Conservation (phyloP, 2,329 filamentous ascomycete species). For the Arthrocladium fulminans region DNA sequence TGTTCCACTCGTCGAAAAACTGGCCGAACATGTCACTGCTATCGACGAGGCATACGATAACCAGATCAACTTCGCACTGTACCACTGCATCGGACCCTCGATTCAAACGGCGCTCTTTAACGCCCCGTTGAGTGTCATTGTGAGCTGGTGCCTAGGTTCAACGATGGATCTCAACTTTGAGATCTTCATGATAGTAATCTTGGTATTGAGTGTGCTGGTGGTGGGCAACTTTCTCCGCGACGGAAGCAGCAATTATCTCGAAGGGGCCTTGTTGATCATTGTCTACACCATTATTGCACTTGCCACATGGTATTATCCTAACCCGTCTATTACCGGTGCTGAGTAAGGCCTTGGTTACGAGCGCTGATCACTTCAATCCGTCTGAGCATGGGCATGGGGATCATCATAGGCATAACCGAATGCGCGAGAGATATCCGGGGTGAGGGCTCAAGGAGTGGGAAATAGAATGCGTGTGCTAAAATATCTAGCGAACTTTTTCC, state of each 20-base stretch:
- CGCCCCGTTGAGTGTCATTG: constrained; percentile 70
- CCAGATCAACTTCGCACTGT: constrained; percentile 67
- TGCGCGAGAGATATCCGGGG: neutral
- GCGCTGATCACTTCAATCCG: neutral
- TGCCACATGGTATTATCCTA: constrained; percentile 53
- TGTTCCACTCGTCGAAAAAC: constrained; percentile 13
- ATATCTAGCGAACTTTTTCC: too few relatives aligned
- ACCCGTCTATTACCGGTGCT: constrained; percentile 20
- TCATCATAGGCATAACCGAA: too few relatives aligned
- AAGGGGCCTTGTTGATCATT: constrained; percentile 67
- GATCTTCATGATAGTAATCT: constrained; percentile 71
- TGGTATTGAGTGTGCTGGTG: constrained; percentile 76
- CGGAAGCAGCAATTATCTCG: constrained; percentile 82
- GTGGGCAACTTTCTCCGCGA: constrained; percentile 83
- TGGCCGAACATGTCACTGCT: constrained; percentile 30
- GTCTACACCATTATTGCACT: constrained; percentile 57
- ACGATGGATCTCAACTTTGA: constrained; percentile 76
- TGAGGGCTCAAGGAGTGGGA: neutral
- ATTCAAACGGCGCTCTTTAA: constrained; percentile 87
- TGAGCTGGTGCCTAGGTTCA: constrained; percentile 68
- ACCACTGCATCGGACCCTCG: constrained; percentile 76
- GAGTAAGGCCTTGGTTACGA: neutral
- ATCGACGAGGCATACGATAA: constrained; percentile 78
- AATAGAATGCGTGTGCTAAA: too few relatives aligned
- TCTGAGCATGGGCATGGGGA: neutral